Conservation (phyloP, 768 basidiomycete species). For the Calocybe indica region DNA sequence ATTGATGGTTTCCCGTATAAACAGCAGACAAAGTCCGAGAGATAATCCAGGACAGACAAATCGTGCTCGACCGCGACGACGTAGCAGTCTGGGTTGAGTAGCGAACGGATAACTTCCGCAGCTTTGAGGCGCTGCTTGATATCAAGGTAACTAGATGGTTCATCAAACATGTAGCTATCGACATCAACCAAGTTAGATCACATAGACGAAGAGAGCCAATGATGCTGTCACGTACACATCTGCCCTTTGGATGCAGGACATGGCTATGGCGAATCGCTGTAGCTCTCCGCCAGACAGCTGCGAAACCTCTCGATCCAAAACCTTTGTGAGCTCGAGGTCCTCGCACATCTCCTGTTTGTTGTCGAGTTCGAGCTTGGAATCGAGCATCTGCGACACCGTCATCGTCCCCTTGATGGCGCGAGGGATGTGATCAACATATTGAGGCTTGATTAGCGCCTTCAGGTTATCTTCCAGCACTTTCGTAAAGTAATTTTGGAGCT, state of each 20-base stretch:
- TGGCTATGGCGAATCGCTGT: conserved; percentile 96
- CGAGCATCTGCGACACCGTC: conserved; percentile 88
- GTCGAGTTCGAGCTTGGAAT: conserved; percentile 81
- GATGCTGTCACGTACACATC: conserved; percentile 68
- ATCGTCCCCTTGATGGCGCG: conserved; percentile 87
- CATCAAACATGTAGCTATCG: conserved; percentile 94
- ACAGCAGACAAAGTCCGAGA: conserved; percentile 98
- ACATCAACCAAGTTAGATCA: background rate
- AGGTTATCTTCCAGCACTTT: conserved; percentile 98
- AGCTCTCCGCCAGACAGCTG: conserved; percentile 96
- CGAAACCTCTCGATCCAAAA: conserved; percentile 76
- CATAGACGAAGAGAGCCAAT: background rate
- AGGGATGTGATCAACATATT: conserved; percentile 99
- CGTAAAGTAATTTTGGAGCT: conserved; percentile 99
- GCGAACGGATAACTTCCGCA: conserved; percentile 87
- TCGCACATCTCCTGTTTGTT: conserved; percentile 86
- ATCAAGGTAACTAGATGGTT: conserved; percentile 97
- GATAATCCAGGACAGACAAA: conserved; percentile 94
- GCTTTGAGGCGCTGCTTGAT: conserved; percentile 93
- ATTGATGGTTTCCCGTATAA: conserved; percentile 95
- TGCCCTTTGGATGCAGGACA: conserved; percentile 91
- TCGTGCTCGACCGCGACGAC: conserved; percentile 99
- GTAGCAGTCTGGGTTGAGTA: conserved; percentile 81
- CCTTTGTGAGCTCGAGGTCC: conserved; percentile 81
- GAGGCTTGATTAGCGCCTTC: conserved; percentile 98